These are phyloP conservation scores for Metschnikowia drakensbergensis DNA, from an alignment of 805 yeast species.

Conservation along the genomic window DNA sequence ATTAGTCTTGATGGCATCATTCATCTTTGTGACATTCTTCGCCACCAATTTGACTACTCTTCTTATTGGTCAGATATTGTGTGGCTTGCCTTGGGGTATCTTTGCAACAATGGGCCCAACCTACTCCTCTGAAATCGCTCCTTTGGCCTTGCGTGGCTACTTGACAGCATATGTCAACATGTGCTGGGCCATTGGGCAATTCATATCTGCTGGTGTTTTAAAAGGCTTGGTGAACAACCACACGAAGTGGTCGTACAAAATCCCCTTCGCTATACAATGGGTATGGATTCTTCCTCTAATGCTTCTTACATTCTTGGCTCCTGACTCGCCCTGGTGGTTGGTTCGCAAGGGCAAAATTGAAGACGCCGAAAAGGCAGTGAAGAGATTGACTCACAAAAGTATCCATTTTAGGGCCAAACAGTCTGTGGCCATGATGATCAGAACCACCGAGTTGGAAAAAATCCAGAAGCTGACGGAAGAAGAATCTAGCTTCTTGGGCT, in stretches of 20 bases:
- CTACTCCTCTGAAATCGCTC: constrained; percentile 58
- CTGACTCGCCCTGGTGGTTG: constrained; percentile 60
- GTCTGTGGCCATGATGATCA: constrained; percentile 24
- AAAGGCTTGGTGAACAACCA: constrained; percentile 28
- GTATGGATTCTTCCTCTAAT: constrained; percentile 51
- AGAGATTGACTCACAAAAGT: constrained; percentile 12
- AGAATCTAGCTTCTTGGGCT: constrained; percentile 18
- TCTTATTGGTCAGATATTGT: constrained; percentile 40
- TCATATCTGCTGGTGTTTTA: constrained; percentile 50
- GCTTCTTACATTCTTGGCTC: constrained; percentile 42
- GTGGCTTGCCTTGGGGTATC: constrained; percentile 54
- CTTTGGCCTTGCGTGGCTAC: constrained; percentile 46
- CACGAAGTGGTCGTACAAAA: constrained; percentile 40
- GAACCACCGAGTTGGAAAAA: constrained; percentile 29
- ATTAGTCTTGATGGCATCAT: constrained; percentile 28
- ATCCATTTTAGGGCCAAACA: constrained; percentile 17
- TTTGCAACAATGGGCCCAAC: constrained; percentile 49
- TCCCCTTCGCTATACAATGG: constrained; percentile 62
- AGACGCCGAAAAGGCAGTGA: constrained; percentile 35
- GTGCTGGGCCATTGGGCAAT: constrained; percentile 57
- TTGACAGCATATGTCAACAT: constrained; percentile 48
- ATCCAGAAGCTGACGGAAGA: constrained; percentile 26
- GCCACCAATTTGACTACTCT: constrained; percentile 38
- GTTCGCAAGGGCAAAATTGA: constrained; percentile 37
- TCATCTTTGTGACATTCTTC: constrained; percentile 47